Evolutionary conservation across 495 filamentous ascomycete genomes (phyloP).

Genomic region (Glarea lozoyensis): DNA sequence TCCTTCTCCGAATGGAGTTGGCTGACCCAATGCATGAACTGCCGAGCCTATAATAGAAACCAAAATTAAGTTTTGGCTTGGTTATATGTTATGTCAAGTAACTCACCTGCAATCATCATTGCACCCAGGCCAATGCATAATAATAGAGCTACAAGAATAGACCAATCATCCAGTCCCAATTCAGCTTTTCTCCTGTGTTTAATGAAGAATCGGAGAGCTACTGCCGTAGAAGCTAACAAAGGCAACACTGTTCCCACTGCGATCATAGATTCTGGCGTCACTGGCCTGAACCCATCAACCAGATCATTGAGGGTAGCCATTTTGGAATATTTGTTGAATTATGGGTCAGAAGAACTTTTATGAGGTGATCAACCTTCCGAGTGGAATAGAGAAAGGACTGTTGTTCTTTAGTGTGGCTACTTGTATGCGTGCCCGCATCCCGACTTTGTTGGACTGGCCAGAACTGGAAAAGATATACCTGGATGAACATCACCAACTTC

Average conservation of each 20-base stretch:
- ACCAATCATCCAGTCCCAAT: slow-evolving; percentile 14
- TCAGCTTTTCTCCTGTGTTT: background rate
- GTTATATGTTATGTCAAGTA: background rate
- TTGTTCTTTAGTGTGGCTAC: too few species aligned
- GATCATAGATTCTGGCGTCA: slow-evolving; percentile 8
- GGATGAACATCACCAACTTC: too few species aligned
- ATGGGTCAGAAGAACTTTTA: too few species aligned
- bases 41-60: background rate
- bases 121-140: slow-evolving; percentile 5
- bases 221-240: slow-evolving; percentile 5
- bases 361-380: too few species aligned
- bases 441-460: too few species aligned
- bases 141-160: slow-evolving; percentile 4
- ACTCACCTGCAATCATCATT: slow-evolving; percentile 13
- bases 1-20: background rate
- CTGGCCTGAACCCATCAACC: slow-evolving; percentile 9
- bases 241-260: slow-evolving; percentile 12
- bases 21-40: background rate
- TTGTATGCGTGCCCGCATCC: too few species aligned
- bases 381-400: too few species aligned
- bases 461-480: too few species aligned
- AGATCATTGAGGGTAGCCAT: slow-evolving; percentile 9
- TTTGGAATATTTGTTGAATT: slow-evolving; percentile 1
- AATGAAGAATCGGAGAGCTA: slow-evolving; percentile 9
- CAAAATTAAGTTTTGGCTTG: background rate